Conservation (phyloP, 2,329 filamentous ascomycete genomes). For the Colletotrichum magnum region DNA sequence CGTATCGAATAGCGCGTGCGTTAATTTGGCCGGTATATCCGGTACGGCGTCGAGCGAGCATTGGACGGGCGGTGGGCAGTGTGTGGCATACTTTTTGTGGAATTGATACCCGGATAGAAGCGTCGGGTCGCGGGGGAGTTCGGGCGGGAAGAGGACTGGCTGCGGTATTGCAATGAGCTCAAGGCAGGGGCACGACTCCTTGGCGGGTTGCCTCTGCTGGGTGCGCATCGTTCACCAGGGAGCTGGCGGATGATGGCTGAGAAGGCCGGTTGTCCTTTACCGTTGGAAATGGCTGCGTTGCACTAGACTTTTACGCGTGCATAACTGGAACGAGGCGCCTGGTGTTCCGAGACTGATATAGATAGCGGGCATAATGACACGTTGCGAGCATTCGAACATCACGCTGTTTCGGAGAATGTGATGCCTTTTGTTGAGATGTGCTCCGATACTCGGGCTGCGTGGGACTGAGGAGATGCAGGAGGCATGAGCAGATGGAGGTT, state of each 20-base stretch:
- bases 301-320: conserved; percentile 38
- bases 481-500: no score
- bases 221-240: not conserved
- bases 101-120: conserved; percentile 40
- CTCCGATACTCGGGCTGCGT: no score
- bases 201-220: not conserved
- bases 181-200: conserved; percentile 8
- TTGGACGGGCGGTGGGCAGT: not conserved
- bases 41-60: not conserved
- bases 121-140: conserved; percentile 30
- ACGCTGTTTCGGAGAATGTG: no score
- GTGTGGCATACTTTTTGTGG: conserved; percentile 21
- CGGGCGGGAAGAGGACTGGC: not conserved
- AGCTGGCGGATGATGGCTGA: not conserved
- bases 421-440: no score
- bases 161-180: conserved; percentile 1
- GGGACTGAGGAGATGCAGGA: no score
- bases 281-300: conserved; percentile 24
- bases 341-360: conserved; percentile 41
- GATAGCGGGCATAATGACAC: conserved; percentile 40
- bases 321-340: conserved; percentile 33
- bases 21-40: not conserved
- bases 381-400: not conserved
- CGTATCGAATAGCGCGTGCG: not conserved
- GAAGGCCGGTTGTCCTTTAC: conserved; percentile 14